Conservation (phyloP, 164 flowering plant species). For the Cinnamomum chago region DNA sequence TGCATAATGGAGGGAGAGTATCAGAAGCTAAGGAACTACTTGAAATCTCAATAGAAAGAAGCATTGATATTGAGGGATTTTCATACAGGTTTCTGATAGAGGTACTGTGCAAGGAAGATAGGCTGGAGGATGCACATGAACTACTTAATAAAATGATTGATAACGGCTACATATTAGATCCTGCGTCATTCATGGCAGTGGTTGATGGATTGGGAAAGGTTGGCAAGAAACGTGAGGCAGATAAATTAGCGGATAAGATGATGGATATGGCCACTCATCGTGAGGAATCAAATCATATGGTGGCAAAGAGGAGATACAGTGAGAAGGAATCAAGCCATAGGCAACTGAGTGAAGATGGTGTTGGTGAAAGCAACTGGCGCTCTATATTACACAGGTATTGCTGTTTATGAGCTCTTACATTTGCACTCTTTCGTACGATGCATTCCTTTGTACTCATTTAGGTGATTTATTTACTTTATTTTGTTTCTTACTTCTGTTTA, state of each 20-base stretch:
- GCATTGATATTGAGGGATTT: constrained; percentile 51
- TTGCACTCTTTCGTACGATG: neutral
- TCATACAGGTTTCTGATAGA: constrained; percentile 61
- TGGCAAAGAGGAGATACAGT: constrained; percentile 15
- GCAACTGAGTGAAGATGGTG: constrained; percentile 21
- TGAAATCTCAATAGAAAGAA: constrained; percentile 51
- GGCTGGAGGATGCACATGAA: constrained; percentile 46
- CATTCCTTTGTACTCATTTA: neutral
- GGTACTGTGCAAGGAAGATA: constrained; percentile 54
- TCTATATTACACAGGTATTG: constrained; percentile 67
- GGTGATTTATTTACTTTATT: too few species aligned
- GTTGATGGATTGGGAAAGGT: constrained; percentile 64
- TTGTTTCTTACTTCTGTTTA: neutral
- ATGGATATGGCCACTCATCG: constrained; percentile 55
- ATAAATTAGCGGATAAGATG: constrained; percentile 75
- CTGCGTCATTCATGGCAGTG: constrained; percentile 84
- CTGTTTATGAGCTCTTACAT: neutral
- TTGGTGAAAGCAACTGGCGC: constrained; percentile 47
- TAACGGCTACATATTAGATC: constrained; percentile 61
- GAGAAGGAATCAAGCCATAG: constrained; percentile 17
- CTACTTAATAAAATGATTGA: constrained; percentile 54
- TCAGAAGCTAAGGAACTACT: constrained; percentile 56
- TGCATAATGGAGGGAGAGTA: constrained; percentile 53
- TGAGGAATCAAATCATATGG: constrained; percentile 5
- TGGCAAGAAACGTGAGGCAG: constrained; percentile 70